Evolutionary conservation across 805 yeast species (phyloP).

Genomic region (Ogataea paradorogensis): DNA sequence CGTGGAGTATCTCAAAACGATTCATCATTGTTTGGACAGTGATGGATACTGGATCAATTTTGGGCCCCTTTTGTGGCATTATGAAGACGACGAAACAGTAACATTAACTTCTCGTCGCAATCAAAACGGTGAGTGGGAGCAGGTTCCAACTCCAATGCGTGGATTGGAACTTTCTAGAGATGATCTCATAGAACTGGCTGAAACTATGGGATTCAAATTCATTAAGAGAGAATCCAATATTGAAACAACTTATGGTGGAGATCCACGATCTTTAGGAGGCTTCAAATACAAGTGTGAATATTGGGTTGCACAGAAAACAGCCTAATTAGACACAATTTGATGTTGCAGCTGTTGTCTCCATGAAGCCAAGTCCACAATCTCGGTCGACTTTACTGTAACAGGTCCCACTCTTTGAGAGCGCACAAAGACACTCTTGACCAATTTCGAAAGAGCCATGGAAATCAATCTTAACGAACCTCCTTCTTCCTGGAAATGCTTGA

Average conservation of each 20-base stretch:
- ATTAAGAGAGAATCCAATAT: slow-evolving; percentile 42
- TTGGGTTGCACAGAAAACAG: slow-evolving; percentile 56
- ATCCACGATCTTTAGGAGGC: slow-evolving; percentile 46
- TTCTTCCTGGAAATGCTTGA: slow-evolving; percentile 40
- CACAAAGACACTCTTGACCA: slow-evolving; percentile 18
- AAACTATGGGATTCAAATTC: slow-evolving; percentile 50
- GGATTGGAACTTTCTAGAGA: slow-evolving; percentile 62
- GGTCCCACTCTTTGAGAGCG: not conserved
- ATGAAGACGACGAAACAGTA: slow-evolving; percentile 47
- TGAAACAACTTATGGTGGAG: slow-evolving; percentile 52
- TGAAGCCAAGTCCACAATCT: slow-evolving; percentile 12
- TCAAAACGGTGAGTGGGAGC: slow-evolving; percentile 23
- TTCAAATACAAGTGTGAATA: slow-evolving; percentile 62
- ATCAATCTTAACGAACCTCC: slow-evolving; percentile 34
- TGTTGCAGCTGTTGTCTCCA: slow-evolving; percentile 21
- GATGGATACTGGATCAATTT: slow-evolving; percentile 60
- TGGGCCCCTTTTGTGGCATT: slow-evolving; percentile 74
- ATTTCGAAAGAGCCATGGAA: slow-evolving; percentile 22
- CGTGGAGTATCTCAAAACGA: slow-evolving; percentile 52
- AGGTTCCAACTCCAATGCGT: slow-evolving; percentile 36
- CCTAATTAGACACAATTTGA: not conserved
- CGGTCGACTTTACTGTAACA: slow-evolving; percentile 2
- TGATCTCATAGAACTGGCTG: slow-evolving; percentile 48
- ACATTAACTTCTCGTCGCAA: slow-evolving; percentile 23
- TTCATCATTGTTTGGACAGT: slow-evolving; percentile 42